Conservation (phyloP, 257 asterid species). For the Petunia secreta region DNA sequence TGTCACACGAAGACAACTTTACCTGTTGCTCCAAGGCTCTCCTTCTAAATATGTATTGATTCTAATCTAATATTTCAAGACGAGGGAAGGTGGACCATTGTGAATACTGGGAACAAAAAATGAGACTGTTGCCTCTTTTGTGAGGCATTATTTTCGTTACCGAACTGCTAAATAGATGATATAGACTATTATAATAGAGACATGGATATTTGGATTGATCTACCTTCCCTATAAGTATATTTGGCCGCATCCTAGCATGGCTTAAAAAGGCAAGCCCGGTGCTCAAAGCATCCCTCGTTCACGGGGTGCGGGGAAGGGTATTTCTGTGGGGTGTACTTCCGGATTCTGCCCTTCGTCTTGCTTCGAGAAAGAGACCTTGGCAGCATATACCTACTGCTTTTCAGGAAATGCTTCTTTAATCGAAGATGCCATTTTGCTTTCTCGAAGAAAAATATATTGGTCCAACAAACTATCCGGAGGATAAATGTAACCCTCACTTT, state of each 20-base stretch:
- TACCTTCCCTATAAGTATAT: not conserved
- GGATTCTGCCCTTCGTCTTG: not conserved
- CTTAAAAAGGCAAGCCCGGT: not conserved
- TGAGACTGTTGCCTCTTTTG: not conserved
- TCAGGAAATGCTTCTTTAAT: not conserved
- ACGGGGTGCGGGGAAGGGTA: too few species aligned
- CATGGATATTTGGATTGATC: conserved; percentile 13
- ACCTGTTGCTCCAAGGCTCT: too few species aligned
- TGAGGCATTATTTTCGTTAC: not conserved
- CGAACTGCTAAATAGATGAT: not conserved
- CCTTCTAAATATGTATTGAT: too few species aligned
- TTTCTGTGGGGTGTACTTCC: not conserved
- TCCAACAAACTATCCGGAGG: not conserved
- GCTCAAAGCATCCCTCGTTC: too few species aligned
- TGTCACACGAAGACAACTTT: too few species aligned
- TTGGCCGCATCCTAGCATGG: not conserved
- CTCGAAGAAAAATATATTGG: not conserved
- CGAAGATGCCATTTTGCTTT: not conserved
- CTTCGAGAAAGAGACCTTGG: not conserved
- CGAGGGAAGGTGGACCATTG: not conserved
- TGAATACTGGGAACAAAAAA: not conserved
- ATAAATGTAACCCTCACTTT: not conserved
- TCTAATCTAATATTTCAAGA: not conserved
- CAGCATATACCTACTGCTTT: not conserved
- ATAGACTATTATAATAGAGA: not conserved